Conservation (phyloP, 2,329 filamentous ascomycete species). For the Trichoderma sp. region DNA sequence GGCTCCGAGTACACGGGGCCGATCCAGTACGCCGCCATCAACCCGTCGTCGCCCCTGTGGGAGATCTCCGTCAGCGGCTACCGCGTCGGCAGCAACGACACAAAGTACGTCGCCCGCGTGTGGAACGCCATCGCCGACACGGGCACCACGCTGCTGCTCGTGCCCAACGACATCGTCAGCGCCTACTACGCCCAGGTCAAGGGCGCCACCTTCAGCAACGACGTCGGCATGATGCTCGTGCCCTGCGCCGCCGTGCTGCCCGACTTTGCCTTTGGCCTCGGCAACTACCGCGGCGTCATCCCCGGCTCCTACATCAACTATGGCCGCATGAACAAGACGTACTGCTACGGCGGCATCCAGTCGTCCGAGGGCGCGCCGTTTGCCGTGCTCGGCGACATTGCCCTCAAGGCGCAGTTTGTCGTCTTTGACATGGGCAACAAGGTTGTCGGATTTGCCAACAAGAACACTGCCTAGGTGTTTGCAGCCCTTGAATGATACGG, state of each 20-base stretch:
- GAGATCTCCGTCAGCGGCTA: constrained; percentile 60
- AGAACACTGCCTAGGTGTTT: constrained; percentile 30
- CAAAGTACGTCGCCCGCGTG: constrained; percentile 35
- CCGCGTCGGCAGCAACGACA: constrained; percentile 47
- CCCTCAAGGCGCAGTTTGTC: constrained; percentile 51
- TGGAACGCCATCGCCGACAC: constrained; percentile 67
- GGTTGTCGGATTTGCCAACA: constrained; percentile 46
- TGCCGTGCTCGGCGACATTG: constrained; percentile 46
- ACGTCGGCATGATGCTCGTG: constrained; percentile 60
- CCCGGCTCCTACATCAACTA: constrained; percentile 47
- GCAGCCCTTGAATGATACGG: no score
- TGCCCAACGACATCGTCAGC: constrained; percentile 55
- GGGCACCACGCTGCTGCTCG: constrained; percentile 67
- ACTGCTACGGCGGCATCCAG: constrained; percentile 46
- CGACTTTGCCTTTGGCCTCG: constrained; percentile 44
- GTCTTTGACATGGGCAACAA: constrained; percentile 43
- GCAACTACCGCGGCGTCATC: constrained; percentile 40
- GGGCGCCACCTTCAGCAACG: constrained; percentile 50
- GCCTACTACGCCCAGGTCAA: constrained; percentile 63
- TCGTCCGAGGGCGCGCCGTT: constrained; percentile 43
- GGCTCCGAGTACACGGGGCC: constrained; percentile 56
- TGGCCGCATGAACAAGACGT: constrained; percentile 33
- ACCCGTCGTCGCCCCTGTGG: constrained; percentile 62
- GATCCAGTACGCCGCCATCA: constrained; percentile 58
- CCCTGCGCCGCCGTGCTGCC: constrained; percentile 57